Base-by-base conservation (phyloP, 306 rosid species). In the Quercus aquifolioides region DNA sequence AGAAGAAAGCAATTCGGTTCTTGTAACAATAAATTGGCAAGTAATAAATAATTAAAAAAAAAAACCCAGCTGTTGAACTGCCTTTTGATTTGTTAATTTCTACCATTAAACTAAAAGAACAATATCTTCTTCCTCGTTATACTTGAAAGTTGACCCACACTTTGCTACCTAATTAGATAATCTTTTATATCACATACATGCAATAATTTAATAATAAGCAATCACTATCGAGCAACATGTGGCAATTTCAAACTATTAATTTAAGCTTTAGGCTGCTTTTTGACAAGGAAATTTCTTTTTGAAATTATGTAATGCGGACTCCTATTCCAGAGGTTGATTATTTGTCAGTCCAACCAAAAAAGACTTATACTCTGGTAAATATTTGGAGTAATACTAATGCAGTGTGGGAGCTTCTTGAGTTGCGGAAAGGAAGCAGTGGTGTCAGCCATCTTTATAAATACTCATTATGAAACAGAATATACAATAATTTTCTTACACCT, bases 21-120 rank as follows among this genome's bases (percentile, higher is more conserved):
- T 80, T 70, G 71, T 76, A 79, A 76, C 52, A 85, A 80, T 80
- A 79, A 80, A 75, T 56, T 80, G 82, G 46, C 46, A 41, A 41
- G 11, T 41, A 41, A 41, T 8, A 41, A 7, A 38, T 33, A 33
- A 33, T 1, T 33, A 72, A 56, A 69, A 73, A 19, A 70, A 83
- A 72, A 73, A 69, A 70, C 18, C 55, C 64, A 74, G 65, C 55
- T 73, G 55, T 21, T 18, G 19, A 41, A 28, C 55, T 23, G 38
- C 25, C 73, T 72, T 54, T 69, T 59, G 57, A 56, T 58, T 64
- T 68, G 52, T 38, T 31, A 8, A 8, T 68, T 68, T 35, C 26
- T 68, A 35, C 25, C 8, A 2, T 28, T 5, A 13, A 64, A 64
- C 46, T 64, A 3, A 64, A 64, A 28, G 17, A 64, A 15, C 3